A percentile compares a stretch with the other conserved stretches of the same genome.
phyloP scores from a whole-genome alignment of 1,284 basidiomycete genomes.

The Sporisorium iseilematis-ciliati region DNA sequence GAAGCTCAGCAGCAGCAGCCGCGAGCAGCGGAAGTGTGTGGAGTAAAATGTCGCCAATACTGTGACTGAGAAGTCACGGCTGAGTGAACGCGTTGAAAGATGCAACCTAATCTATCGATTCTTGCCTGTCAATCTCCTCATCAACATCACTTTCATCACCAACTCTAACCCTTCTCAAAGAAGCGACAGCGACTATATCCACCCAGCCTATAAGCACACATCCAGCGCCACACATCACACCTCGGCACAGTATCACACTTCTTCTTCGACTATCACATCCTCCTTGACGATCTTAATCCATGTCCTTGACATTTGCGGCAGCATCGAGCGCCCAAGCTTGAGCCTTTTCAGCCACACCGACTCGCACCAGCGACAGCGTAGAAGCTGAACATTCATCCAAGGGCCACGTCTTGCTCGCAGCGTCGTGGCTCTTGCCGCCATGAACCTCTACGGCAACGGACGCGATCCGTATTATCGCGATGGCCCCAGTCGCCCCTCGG shows the following conservation, averaged over 20 bases:
- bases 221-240: too few relatives aligned
- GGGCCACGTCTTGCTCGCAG: conserved; percentile 1
- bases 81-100: neutral
- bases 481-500: conserved; percentile 10
- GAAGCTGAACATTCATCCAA: neutral
- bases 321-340: too few relatives aligned
- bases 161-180: too few relatives aligned
- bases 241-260: too few relatives aligned
- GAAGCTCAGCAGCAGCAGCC: too few relatives aligned
- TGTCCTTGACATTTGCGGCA: too few relatives aligned
- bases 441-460: conserved; percentile 13
- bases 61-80: too few relatives aligned
- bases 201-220: too few relatives aligned
- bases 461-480: conserved; percentile 19
- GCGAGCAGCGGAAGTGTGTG: neutral
- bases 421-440: conserved; percentile 8
- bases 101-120: neutral
- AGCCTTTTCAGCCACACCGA: too few relatives aligned
- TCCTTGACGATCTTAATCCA: too few relatives aligned
- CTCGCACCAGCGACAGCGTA: neutral
- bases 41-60: neutral
- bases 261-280: too few relatives aligned
- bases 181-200: too few relatives aligned
- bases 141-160: neutral
- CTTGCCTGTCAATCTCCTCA: conserved; percentile 14